Evolutionary conservation across 345 rosid genomes (phyloP), one percentile per base, ranked within the genome.

Genomic region (Psidium friedrichsthalianum): DNA sequence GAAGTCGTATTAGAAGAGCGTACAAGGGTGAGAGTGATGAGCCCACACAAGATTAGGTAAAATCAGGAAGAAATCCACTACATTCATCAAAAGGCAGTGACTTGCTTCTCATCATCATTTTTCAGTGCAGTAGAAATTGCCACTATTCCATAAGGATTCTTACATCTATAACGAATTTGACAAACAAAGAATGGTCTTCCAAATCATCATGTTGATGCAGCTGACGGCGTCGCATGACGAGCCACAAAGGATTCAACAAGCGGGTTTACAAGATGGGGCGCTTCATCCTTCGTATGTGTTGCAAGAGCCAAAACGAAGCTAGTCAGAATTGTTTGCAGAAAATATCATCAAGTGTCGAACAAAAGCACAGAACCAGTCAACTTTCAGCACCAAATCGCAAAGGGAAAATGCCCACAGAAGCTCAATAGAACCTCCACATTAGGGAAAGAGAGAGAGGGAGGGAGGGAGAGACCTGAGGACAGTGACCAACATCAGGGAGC

Each of bases 201-300:
- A 32, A 69, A 16, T 69, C 78, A 69, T 69, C 44, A 32, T 69
- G 78, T 69, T 32, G 78, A 32, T 18, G 78, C 24, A 49, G 90
- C 85, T 44, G 83, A 58, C 5, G 88, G 76, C 74, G 85, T 64
- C 58, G 86, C 88, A 89, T 95, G 95, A 61, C 95, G 92, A 0
- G 91, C 89, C 53, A 96, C 98, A 11, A 97, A 97, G 32, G 98
- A 91, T 89, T 94, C 94, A 0, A 97, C 93, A 27, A 95, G 93
- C 6, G 98, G 98, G 89, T 94, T 97, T 86, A 97, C 98, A 44
- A 95, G 88, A 64, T 93, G 94, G 18, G 99, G 98, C 83, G 95
- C 95, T 90, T 94, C 98, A 55, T 97, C 98, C 98, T 96, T 59
- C 21, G 6, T 1, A 57, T 20, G 47, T 27, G 27, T 56, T 16